Conservation (phyloP, 164 flowering plant genomes). For the Piper longum region DNA sequence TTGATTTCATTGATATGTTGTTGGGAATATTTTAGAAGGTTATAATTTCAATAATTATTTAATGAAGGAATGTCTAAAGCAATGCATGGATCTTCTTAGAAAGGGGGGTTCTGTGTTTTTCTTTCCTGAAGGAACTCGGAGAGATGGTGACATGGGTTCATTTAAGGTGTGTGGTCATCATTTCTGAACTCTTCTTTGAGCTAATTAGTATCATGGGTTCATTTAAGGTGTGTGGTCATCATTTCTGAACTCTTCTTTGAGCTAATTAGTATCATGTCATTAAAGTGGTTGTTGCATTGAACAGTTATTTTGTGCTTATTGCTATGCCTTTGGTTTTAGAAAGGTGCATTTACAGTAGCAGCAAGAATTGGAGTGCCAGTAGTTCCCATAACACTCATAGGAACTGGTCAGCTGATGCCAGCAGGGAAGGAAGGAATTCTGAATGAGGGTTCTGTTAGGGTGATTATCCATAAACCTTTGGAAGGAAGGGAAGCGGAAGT, state of each 20-base stretch:
- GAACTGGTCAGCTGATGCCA: conserved; percentile 93
- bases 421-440: conserved; percentile 58
- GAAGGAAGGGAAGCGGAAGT: conserved; percentile 47
- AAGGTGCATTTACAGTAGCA: conserved; percentile 92
- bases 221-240: conserved; percentile 57
- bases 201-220: conserved; percentile 24
- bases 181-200: not conserved
- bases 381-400: conserved; percentile 79
- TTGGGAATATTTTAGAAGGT: not conserved
- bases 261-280: conserved; percentile 7
- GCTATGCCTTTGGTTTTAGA: conserved; percentile 24
- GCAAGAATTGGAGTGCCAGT: conserved; percentile 76
- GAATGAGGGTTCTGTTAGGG: conserved; percentile 57
- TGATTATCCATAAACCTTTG: conserved; percentile 64
- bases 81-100: conserved; percentile 60
- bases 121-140: conserved; percentile 96
- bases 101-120: conserved; percentile 88
- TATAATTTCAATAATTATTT: not conserved
- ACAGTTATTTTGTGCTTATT: too few relatives aligned
- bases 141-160: conserved; percentile 60
- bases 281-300: not conserved
- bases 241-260: not conserved
- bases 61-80: conserved; percentile 70
- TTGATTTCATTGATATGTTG: not conserved
- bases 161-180: conserved; percentile 55